Evolutionary conservation across 1,284 basidiomycete genomes (phyloP), one percentile per base, ranked within the genome.

Genomic region (Ceratobasidium sp.): DNA sequence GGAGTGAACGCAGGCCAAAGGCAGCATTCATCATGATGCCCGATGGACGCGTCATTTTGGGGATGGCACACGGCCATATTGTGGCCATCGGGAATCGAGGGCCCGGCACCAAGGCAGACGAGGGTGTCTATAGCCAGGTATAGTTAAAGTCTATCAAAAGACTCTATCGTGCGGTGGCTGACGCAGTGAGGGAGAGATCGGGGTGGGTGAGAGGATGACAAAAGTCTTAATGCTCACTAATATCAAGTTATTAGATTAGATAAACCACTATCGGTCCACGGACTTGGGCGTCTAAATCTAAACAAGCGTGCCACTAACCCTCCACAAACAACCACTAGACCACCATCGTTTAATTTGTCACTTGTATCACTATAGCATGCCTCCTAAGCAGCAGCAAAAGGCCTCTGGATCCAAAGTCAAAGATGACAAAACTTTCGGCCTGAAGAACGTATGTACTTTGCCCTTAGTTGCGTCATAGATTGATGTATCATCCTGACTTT

Each of bases 401-500:
- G 76, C 84, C 43, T 84, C 86, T 21, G 85, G 85, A 75, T 86
- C 86, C 73, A 92, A 91, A 81, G 85, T 87, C 77, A 89, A 89
- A 80, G 89, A 90, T 1, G 91, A 93, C 83, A 91, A 93, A 92
- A 94, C 91, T 75, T 97, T 97, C 81, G 94, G 95, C 73, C 87
- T 96, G 89, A 96, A 96, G 87, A 97, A 96, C 84, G 91, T 93
- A 76, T 73, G 88, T 81, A 59, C 13, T 35, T n/a, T 46, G 18
- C 28, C 23, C 63, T 47, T 54, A 62, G 50, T 61, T 46, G 57
- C 47, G 52, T 64, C 49, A 41, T 28, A 63, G 28, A 23, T 14
- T 62, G 44, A 47, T 38, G 21, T 43, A 73, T 28, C 32, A 11
- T 72, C 23, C 55, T 28, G 50, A 57, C 67, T 78, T 75, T 74